Percentiles rank a stretch among this genome's conserved stretches.
Evolutionary conservation across 1,284 basidiomycete genomes (phyloP).

Genomic region (Peniophora sp.): DNA sequence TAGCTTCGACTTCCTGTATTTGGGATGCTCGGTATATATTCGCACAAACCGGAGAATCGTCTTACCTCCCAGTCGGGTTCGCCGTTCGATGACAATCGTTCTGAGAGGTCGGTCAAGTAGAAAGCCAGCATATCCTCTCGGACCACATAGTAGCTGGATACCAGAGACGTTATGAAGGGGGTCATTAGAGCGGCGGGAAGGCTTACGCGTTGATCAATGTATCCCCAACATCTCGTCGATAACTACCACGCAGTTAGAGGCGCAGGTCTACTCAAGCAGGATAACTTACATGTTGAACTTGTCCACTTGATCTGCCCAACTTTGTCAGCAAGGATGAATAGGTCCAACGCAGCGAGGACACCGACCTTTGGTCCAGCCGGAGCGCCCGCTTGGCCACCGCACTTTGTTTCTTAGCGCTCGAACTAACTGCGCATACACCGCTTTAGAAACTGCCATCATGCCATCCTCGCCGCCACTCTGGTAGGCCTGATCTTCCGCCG

Average conservation of each 20-base stretch:
- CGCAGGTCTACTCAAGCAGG: slow-evolving; percentile 16
- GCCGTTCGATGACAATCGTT: slow-evolving; percentile 35
- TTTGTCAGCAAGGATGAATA: slow-evolving; percentile 1
- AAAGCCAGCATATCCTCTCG: slow-evolving; percentile 73
- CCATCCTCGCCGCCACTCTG: slow-evolving; percentile 23
- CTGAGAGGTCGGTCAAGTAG: slow-evolving; percentile 53
- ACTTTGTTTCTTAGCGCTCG: slow-evolving; percentile 65
- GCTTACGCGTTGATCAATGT: slow-evolving; percentile 84
- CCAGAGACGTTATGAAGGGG: not conserved
- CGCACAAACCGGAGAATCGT: not conserved
- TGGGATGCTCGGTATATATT: not conserved
- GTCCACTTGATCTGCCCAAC: slow-evolving; percentile 59
- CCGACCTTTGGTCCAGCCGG: slow-evolving; percentile 63
- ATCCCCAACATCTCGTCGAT: slow-evolving; percentile 84
- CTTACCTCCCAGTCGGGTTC: slow-evolving; percentile 64
- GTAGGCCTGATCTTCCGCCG: slow-evolving; percentile 17
- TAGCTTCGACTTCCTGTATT: slow-evolving; percentile 72
- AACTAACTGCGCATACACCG: slow-evolving; percentile 74
- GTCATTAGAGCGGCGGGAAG: not conserved
- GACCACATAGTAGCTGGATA: slow-evolving; percentile 74
- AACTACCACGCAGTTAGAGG: slow-evolving; percentile 33
- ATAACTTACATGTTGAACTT: slow-evolving; percentile 63
- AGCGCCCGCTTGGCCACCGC: slow-evolving; percentile 49
- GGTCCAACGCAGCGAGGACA: slow-evolving; percentile 2
- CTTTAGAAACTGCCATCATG: slow-evolving; percentile 55